Conservation (phyloP, 306 rosid species). For the Sechiopsis laciniata region DNA sequence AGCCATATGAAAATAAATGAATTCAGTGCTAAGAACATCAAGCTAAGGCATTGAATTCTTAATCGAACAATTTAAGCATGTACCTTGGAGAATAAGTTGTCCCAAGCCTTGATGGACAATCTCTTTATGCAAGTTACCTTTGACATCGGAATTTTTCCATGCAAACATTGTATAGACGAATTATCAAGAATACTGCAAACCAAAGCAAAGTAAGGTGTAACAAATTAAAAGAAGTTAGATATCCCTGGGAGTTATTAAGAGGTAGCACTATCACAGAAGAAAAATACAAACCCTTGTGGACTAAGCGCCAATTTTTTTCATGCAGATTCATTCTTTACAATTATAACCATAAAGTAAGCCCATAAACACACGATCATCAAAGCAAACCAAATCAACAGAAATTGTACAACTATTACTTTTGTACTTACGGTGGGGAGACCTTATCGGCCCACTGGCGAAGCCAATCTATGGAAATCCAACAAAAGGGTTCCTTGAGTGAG, state of each 20-base stretch:
- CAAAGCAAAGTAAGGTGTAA: constrained; percentile 22
- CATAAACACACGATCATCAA: background rate
- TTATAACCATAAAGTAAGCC: too few species aligned
- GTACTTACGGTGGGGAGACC: constrained; percentile 59
- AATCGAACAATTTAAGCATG: background rate
- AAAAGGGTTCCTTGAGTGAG: constrained; percentile 56
- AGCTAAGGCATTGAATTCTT: background rate
- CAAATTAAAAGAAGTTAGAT: constrained; percentile 10
- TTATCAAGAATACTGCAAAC: constrained; percentile 68
- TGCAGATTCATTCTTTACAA: too few species aligned
- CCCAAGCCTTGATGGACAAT: constrained; percentile 72
- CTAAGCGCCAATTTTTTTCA: too few species aligned
- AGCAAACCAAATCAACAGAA: background rate
- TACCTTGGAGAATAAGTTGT: constrained; percentile 61
- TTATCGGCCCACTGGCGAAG: constrained; percentile 97
- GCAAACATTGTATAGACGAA: constrained; percentile 61
- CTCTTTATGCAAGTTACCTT: constrained; percentile 67
- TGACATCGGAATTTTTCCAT: constrained; percentile 76
- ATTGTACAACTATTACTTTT: background rate
- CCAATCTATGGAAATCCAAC: constrained; percentile 82
- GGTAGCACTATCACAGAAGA: background rate
- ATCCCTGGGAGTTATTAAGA: background rate
- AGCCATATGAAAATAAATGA: background rate
- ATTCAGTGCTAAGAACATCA: background rate
- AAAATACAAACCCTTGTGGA: too few species aligned